These are phyloP conservation scores for Phylloporus arenicola DNA, from an alignment of 768 basidiomycete species.

Conservation along the genomic window DNA sequence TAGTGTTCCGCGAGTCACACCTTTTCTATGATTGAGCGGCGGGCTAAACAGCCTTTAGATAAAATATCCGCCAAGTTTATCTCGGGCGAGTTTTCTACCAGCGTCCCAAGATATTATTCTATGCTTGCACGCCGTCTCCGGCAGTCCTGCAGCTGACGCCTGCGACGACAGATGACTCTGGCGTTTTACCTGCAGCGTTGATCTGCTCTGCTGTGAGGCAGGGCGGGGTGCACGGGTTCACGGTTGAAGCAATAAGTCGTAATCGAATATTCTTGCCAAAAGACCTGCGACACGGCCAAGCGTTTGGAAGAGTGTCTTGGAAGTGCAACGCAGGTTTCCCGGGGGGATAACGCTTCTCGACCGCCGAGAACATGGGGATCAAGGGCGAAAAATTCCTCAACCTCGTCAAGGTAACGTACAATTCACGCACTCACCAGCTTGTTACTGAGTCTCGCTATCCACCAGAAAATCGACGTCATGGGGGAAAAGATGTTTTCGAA, in stretches of 20 bases:
- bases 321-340: slow-evolving; percentile 88
- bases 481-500: slow-evolving; percentile 81
- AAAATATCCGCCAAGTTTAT: too few species aligned
- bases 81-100: too few species aligned
- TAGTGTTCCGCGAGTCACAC: too few species aligned
- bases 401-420: slow-evolving; percentile 64
- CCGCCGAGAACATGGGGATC: slow-evolving; percentile 91
- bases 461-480: slow-evolving; percentile 85
- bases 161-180: too few species aligned
- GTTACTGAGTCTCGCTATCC: neutral
- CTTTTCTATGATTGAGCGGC: too few species aligned
- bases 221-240: too few species aligned
- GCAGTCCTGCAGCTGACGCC: too few species aligned
- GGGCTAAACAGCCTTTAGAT: too few species aligned
- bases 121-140: too few species aligned
- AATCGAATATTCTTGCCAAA: slow-evolving; percentile 86
- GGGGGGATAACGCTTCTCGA: slow-evolving; percentile 84
- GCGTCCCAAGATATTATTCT: too few species aligned
- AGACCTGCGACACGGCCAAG: slow-evolving; percentile 71
- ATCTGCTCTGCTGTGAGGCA: too few species aligned
- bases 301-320: slow-evolving; percentile 83
- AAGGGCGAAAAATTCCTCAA: slow-evolving; percentile 90
- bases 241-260: slow-evolving; percentile 80
- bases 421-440: neutral
- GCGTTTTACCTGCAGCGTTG: too few species aligned